Evolutionary conservation across 345 rosid genomes (phyloP).

Genomic region (Rhodamnia rubescens): DNA sequence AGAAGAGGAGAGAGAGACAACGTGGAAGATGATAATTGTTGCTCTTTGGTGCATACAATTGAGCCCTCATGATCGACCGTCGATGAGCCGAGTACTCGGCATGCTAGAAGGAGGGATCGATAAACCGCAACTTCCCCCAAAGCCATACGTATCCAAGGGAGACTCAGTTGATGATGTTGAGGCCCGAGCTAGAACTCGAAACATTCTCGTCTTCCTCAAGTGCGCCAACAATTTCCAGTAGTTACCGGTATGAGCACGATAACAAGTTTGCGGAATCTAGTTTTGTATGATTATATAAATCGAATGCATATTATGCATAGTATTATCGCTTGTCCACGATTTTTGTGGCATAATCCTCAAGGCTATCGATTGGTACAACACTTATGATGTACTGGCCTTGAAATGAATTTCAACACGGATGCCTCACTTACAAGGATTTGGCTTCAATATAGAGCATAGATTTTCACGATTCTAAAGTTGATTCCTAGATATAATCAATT

Average conservation of each 20-base stretch:
- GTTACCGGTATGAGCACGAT: neutral
- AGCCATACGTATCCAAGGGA: neutral
- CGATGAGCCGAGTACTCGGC: neutral
- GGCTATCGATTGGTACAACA: no score
- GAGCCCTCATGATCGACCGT: neutral
- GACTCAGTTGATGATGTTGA: rapidly evolving
- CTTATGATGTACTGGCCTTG: no score
- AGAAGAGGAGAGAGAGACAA: neutral
- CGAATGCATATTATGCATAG: neutral
- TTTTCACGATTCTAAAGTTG: no score
- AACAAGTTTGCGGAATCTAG: neutral
- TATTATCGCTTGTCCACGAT: no score
- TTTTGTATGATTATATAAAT: neutral
- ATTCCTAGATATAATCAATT: no score
- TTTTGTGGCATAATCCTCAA: no score
- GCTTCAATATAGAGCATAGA: no score
- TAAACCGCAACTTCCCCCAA: neutral
- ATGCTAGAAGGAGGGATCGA: neutral
- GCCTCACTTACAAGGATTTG: no score
- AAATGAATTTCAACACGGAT: no score
- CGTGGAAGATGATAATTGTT: neutral
- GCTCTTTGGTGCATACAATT: neutral
- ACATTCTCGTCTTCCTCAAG: neutral
- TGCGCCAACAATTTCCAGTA: neutral
- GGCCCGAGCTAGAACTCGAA: neutral